Base-by-base conservation (phyloP, 164 flowering plant species). In the Stephania cephalantha region DNA sequence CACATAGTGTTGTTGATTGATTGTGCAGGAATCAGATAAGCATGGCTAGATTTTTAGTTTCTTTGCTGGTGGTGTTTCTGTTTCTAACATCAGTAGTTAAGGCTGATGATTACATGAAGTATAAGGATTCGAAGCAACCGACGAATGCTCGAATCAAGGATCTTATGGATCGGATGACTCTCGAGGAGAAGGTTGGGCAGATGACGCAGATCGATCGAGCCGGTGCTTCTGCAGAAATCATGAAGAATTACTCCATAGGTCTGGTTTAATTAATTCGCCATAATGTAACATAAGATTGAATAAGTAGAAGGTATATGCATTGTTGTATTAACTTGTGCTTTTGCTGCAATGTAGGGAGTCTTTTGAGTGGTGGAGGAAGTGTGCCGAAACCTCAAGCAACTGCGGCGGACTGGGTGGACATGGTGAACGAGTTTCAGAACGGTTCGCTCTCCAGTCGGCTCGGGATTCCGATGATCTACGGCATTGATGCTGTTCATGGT, bases 291-390 rank as follows among this genome's bases (percentile, higher is more conserved):
- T 61, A 61, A 2, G 20, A 58, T 15, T 58, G 20, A 12, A 12
- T 58, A 58, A 65, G 29, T 22, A 7, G 35, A 65, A 65, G 6
- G 50, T 42, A 72, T 22, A 55, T 30, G 44, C 55, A 9, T 72
- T 20, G 53, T 73, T 58, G 13, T 53, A 0, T 53, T 53, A 12
- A 3, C 18, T 13, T 7, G 66, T 61, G 66, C 18, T 61, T 20
- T 61, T 18, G 20, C 42, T 68, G 55, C 35, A 52, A 10, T 11
- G 64, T 17, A 76, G 78, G 78, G 74, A 76, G 78, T 65, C 8
- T 76, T 29, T 65, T 76, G 74, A 76, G 78, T 76, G 78, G 78
- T 64, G 78, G 78, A 64, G 78, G 78, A 69, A 71, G 78, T 46
- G 70, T 65, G 22, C 78, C 78, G 5, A 55, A 35, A 20, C 73